Evolutionary conservation across 306 rosid genomes (phyloP).

Genomic region (Gillenia trifoliata): DNA sequence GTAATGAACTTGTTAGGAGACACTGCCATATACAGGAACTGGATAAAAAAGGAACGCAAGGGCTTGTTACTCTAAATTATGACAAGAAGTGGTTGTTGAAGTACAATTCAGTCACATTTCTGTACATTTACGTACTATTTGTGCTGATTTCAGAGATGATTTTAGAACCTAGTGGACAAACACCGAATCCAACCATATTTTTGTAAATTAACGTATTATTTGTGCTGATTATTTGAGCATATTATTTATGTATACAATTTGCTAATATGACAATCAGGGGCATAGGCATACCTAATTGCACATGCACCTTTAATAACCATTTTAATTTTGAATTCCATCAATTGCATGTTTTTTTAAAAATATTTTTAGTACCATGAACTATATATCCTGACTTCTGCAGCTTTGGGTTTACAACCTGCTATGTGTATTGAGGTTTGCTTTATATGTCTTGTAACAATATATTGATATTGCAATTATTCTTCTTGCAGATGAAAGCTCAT

Average conservation of each 20-base stretch:
- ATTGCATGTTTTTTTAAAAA: neutral
- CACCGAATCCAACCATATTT: neutral
- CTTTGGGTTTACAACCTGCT: neutral
- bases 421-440: neutral
- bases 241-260: neutral
- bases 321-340: neutral
- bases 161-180: neutral
- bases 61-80: neutral
- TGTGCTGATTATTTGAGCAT: too few relatives aligned
- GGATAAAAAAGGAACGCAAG: neutral
- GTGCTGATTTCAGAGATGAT: neutral
- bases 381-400: neutral
- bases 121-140: neutral
- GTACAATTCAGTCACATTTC: neutral
- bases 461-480: conserved; percentile 5
- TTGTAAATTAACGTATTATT: too few relatives aligned
- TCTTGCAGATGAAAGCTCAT: conserved; percentile 52
- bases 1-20: neutral
- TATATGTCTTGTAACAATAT: neutral
- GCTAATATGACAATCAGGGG: neutral
- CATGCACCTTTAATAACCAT: neutral
- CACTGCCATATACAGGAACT: neutral
- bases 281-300: neutral
- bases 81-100: neutral
- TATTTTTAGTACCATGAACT: neutral